A percentile compares a stretch with the other conserved stretches of the same genome.
Evolutionary conservation across 2,329 filamentous ascomycete genomes (phyloP).

Genomic region (Leptographium wingfieldii): DNA sequence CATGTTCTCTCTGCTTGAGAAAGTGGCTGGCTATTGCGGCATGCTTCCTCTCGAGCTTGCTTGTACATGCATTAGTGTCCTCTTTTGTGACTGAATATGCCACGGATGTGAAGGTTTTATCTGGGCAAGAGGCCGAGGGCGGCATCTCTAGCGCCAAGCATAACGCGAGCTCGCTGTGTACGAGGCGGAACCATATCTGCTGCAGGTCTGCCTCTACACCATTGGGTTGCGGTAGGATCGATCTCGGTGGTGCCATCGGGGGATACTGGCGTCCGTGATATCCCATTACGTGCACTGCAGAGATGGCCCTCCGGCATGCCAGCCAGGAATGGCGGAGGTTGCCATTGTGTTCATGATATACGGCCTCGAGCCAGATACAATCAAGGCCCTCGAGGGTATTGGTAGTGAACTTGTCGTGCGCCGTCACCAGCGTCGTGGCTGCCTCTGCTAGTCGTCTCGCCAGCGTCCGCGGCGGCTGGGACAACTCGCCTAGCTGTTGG

Average conservation of each 20-base stretch:
- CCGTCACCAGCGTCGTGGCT: neutral
- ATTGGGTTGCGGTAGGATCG: neutral
- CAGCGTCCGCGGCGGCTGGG: neutral
- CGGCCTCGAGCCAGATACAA: neutral
- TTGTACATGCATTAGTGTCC: neutral
- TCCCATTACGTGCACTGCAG: neutral
- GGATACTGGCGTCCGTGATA: neutral
- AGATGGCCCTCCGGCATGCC: neutral
- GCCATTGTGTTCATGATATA: neutral
- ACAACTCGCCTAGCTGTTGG: neutral
- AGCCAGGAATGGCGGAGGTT: neutral
- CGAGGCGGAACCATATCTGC: neutral
- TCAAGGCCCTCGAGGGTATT: neutral
- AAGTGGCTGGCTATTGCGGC: neutral
- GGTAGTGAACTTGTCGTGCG: neutral
- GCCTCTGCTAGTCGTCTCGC: neutral
- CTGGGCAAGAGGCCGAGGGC: neutral
- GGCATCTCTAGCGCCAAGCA: neutral
- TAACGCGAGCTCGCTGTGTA: neutral
- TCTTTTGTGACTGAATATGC: neutral
- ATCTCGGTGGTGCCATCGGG: neutral
- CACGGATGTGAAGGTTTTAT: neutral
- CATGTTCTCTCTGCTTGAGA: neutral
- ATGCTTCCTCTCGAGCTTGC: neutral
- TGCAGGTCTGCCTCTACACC: neutral